Evolutionary conservation across 192 early-diverging fungal species (phyloP).

Genomic region (Phlyctochytrium arcticum): DNA sequence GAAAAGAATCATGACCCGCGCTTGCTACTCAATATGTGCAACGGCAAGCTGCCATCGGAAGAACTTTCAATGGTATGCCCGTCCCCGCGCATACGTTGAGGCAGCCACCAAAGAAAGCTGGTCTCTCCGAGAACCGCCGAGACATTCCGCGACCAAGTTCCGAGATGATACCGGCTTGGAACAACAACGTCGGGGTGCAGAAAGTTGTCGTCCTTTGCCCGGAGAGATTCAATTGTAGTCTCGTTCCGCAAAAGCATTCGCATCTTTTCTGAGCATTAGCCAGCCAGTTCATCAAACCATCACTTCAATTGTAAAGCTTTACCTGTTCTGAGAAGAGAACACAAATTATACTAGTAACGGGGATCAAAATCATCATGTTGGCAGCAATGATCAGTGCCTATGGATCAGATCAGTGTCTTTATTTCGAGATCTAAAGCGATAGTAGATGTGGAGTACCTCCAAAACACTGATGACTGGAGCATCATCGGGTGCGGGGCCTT

Average conservation of each 20-base stretch:
- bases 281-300: too few relatives aligned
- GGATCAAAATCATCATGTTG: conserved; percentile 8
- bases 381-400: conserved; percentile 8
- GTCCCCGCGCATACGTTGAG: background rate
- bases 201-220: conserved; percentile 7
- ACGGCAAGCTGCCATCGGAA: too few relatives aligned
- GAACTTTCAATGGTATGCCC: too few relatives aligned
- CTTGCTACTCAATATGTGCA: too few relatives aligned
- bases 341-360: conserved; percentile 10
- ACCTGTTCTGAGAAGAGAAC: conserved; percentile 20
- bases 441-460: too few relatives aligned
- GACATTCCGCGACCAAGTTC: background rate
- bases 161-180: conserved; percentile 3
- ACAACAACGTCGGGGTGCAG: background rate
- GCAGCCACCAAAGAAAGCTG: background rate
- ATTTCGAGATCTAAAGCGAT: too few relatives aligned
- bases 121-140: background rate
- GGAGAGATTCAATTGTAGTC: conserved; percentile 19
- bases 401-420: too few relatives aligned
- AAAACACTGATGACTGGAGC: too few relatives aligned
- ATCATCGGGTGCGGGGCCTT: too few relatives aligned
- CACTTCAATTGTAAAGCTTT: too few relatives aligned
- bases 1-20: too few relatives aligned
- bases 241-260: background rate
- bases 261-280: background rate